A percentile compares a stretch with the other conserved stretches of the same genome.
These are phyloP conservation scores for Pythium brassicae DNA, from an alignment of 352 stramenopile species.

Conservation along the genomic window DNA sequence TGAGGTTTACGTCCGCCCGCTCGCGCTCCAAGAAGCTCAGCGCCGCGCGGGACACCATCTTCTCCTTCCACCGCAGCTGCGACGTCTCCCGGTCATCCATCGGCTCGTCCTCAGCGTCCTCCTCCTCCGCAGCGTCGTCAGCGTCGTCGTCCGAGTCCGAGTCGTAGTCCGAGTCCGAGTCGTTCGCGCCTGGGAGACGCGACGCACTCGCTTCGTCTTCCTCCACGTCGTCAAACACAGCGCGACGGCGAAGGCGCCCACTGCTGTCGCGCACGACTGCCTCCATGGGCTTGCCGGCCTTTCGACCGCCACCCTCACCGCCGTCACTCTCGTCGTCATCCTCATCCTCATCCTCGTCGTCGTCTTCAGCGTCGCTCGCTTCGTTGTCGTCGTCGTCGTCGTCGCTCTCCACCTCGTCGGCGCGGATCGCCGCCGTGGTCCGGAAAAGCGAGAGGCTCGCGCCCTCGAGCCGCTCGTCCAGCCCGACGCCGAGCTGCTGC, in stretches of 20 bases:
- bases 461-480: slow-evolving; percentile 94
- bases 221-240: slow-evolving; percentile 67
- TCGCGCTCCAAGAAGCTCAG: slow-evolving; percentile 85
- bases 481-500: slow-evolving; percentile 86
- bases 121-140: slow-evolving; percentile 40
- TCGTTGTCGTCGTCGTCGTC: slow-evolving; percentile 54
- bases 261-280: slow-evolving; percentile 60
- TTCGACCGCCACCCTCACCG: slow-evolving; percentile 34
- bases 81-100: slow-evolving; percentile 48
- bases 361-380: slow-evolving; percentile 38
- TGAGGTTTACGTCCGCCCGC: slow-evolving; percentile 80
- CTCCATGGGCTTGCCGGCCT: slow-evolving; percentile 60
- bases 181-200: slow-evolving; percentile 16
- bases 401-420: slow-evolving; percentile 68
- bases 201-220: slow-evolving; percentile 14
- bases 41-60: slow-evolving; percentile 78
- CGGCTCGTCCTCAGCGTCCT: slow-evolving; percentile 27
- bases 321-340: slow-evolving; percentile 41
- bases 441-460: slow-evolving; percentile 96
- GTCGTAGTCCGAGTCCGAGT: slow-evolving; percentile 43
- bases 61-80: slow-evolving; percentile 83
- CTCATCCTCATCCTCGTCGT: slow-evolving; percentile 45
- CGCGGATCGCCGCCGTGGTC: slow-evolving; percentile 81
- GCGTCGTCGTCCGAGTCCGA: slow-evolving; percentile 34
- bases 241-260: slow-evolving; percentile 70